Evolutionary conservation across 352 stramenopile species (phyloP).

Genomic region (Globisporangium barbulae): DNA sequence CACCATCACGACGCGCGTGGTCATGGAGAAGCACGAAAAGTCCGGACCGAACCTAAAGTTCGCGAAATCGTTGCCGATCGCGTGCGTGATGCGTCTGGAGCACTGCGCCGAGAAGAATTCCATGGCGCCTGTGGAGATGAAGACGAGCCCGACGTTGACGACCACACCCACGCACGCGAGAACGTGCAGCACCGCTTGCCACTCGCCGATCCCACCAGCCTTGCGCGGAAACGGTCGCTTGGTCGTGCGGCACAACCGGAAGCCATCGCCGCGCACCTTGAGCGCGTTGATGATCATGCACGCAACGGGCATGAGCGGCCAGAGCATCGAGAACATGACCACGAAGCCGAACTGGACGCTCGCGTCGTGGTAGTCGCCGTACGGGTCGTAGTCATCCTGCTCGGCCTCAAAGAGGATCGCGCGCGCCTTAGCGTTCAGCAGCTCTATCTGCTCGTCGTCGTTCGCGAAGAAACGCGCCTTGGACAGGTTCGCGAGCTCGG

Average conservation of each 20-base stretch:
- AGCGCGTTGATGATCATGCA: slow-evolving; percentile 80
- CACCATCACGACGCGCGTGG: slow-evolving; percentile 76
- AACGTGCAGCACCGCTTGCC: slow-evolving; percentile 65
- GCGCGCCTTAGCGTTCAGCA: slow-evolving; percentile 63
- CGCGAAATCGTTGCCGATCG: slow-evolving; percentile 54
- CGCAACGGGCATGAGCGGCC: slow-evolving; percentile 71
- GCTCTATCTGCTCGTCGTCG: slow-evolving; percentile 52
- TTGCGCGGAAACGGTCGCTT: slow-evolving; percentile 75
- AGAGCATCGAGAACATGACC: slow-evolving; percentile 87
- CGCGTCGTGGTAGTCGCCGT: slow-evolving; percentile 77
- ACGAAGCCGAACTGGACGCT: slow-evolving; percentile 85
- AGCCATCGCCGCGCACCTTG: slow-evolving; percentile 76
- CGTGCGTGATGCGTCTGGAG: slow-evolving; percentile 44
- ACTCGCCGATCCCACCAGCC: slow-evolving; percentile 69
- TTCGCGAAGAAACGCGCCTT: slow-evolving; percentile 72
- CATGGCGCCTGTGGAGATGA: slow-evolving; percentile 73
- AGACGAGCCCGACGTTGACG: slow-evolving; percentile 75
- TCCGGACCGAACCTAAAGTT: slow-evolving; percentile 72
- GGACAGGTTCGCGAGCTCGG: slow-evolving; percentile 53
- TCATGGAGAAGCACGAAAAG: slow-evolving; percentile 74
- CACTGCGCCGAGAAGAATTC: slow-evolving; percentile 66
- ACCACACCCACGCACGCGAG: slow-evolving; percentile 66
- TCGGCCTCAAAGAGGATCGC: slow-evolving; percentile 75
- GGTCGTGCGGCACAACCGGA: slow-evolving; percentile 67
- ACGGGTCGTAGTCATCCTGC: slow-evolving; percentile 78